Evolutionary conservation across 352 stramenopile species (phyloP).

Genomic region (Globisporangium cederbergense): DNA sequence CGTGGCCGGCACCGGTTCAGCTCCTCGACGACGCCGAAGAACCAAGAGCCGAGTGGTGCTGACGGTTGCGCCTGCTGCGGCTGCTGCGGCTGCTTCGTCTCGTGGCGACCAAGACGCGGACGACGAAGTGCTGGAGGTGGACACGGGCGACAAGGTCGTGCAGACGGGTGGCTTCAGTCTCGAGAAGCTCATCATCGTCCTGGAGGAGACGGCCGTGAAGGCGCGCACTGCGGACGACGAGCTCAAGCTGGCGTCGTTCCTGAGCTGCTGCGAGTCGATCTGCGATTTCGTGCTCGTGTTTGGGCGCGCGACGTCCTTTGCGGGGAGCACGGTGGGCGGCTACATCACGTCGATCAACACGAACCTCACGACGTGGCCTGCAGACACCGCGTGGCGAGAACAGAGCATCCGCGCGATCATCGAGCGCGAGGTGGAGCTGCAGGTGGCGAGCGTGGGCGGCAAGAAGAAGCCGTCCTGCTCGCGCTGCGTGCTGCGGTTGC

Average conservation of each 20-base stretch:
- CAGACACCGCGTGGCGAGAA: constrained; percentile 40
- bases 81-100: neutral
- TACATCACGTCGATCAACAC: constrained; percentile 72
- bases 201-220: constrained; percentile 32
- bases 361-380: constrained; percentile 53
- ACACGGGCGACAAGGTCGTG: constrained; percentile 41
- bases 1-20: neutral
- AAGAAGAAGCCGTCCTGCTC: constrained; percentile 84
- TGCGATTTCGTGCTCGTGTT: constrained; percentile 76
- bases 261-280: constrained; percentile 54
- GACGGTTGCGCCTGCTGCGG: neutral
- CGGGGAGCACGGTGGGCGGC: constrained; percentile 62
- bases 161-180: constrained; percentile 32
- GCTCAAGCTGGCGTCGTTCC: constrained; percentile 47
- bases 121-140: constrained; percentile 53
- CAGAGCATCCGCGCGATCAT: constrained; percentile 55
- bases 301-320: constrained; percentile 77
- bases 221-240: constrained; percentile 30
- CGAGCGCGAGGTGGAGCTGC: constrained; percentile 57
- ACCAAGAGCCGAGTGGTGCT: constrained; percentile 3
- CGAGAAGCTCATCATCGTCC: constrained; percentile 44
- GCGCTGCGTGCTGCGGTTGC: constrained; percentile 63
- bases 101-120: constrained; percentile 28
- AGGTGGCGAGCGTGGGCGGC: constrained; percentile 55
- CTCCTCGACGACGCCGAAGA: neutral